These are phyloP conservation scores for Alternaria sp. DNA, from an alignment of 2,329 filamentous ascomycete species.

Conservation along the genomic window DNA sequence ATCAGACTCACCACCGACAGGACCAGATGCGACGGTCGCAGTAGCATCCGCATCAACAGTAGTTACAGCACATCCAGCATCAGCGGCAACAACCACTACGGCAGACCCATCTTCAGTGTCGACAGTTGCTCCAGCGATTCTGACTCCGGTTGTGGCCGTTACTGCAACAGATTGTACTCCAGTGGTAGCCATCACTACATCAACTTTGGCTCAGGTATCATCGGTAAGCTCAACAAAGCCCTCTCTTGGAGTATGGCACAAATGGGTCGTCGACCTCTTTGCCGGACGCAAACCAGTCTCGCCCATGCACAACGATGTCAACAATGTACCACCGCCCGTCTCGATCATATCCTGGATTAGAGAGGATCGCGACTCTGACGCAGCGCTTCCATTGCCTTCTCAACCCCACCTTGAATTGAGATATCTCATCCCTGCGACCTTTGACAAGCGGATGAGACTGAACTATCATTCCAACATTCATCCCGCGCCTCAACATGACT, in stretches of 20 bases:
- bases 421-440: neutral
- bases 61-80: neutral
- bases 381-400: neutral
- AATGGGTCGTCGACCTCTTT: conserved; percentile 16
- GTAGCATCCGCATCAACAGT: neutral
- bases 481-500: conserved; percentile 2
- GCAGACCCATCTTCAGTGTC: neutral
- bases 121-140: neutral
- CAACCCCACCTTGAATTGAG: conserved; percentile 1
- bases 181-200: neutral
- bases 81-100: neutral
- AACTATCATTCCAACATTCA: neutral
- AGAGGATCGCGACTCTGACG: neutral
- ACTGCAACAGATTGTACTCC: neutral
- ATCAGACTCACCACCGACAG: neutral
- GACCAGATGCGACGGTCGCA: neutral
- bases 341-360: neutral
- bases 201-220: neutral
- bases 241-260: neutral
- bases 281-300: conserved; percentile 7
- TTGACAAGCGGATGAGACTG: neutral
- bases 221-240: neutral
- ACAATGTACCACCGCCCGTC: neutral
- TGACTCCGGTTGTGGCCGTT: neutral
- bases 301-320: neutral